Conservation (phyloP, 2,329 filamentous ascomycete species). For the Aspergillus ustus region DNA sequence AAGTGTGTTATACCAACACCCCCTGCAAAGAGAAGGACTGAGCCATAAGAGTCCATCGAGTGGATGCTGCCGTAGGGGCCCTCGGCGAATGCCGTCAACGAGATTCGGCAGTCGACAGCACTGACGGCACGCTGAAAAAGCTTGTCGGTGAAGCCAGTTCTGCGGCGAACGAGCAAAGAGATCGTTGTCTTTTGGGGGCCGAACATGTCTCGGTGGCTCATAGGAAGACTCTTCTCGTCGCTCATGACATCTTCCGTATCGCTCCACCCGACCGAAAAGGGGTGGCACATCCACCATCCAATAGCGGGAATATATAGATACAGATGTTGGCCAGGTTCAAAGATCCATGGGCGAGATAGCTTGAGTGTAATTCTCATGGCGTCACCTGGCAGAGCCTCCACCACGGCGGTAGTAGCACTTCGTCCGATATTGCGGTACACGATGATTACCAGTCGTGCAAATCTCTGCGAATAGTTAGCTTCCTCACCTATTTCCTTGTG, state of each 20-base stretch:
- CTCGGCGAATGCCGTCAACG: conserved; percentile 76
- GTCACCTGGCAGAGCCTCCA: conserved; percentile 72
- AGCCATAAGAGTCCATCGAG: conserved; percentile 88
- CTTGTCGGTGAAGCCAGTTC: conserved; percentile 84
- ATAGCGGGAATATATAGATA: conserved; percentile 73
- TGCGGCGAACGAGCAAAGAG: conserved; percentile 83
- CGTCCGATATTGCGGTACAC: conserved; percentile 66
- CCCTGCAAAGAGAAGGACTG: conserved; percentile 86
- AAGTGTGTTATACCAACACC: conserved; percentile 96
- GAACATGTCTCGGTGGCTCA: conserved; percentile 57
- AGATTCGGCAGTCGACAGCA: conserved; percentile 59
- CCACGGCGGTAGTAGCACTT: conserved; percentile 66
- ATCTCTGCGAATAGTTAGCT: conserved; percentile 45
- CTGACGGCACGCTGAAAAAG: conserved; percentile 72
- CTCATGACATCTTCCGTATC: conserved; percentile 57
- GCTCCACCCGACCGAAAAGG: conserved; percentile 79
- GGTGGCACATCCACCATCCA: conserved; percentile 73
- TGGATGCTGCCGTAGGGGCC: conserved; percentile 88
- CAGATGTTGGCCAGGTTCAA: conserved; percentile 73
- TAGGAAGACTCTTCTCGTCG: conserved; percentile 48
- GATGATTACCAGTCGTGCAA: conserved; percentile 66
- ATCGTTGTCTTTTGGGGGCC: conserved; percentile 61
- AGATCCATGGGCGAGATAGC: conserved; percentile 67
- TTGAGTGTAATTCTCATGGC: conserved; percentile 71
- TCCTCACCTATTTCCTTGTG: background rate